Base-by-base conservation (phyloP, 116 monocot species). In the Phalaenopsis hybrid region DNA sequence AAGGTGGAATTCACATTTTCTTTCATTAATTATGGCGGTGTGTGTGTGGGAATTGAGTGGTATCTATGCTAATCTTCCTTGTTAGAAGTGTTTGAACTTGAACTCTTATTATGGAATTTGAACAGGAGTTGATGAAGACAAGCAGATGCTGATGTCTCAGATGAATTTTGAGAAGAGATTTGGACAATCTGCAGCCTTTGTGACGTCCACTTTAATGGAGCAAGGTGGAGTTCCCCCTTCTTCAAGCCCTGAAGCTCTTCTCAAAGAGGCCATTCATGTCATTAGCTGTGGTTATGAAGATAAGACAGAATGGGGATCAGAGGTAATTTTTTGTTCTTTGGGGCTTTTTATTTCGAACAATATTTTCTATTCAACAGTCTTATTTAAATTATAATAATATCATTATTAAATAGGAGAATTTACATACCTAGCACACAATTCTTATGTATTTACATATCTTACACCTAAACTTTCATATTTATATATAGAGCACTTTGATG, bases 271-370 rank as follows among this genome's bases (percentile, higher is more conserved):
- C 81, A 94, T 98, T 77, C 95, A 98, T 80, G 98, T 98, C 84
- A 94, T 98, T 82, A 98, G 98, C 81, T 98, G 98, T 34, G 98
- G 93, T 43, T 98, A 98, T 13, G 98, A 98, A 73, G 98, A 98
- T 80, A 95, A 95, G 84, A 98, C 90, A 21, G 98, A 98, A 20
- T 98, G 98, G 98, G 98, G 98, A 51, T 44, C 74, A 41, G 98
- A 98, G 55, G 55, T 55, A 55, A 55, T 55, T 15, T 55, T 55
- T 52, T 10, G 3, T 0, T 37, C 28, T 28, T 28, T 28, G 28
- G 12, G 37, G 3, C 37, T 37, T 37, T 37, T 37, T 37, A 3
- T 37, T 37, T 37, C 37, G 37, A 37, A 37, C 37, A 37, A 0
- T 37, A 37, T 37, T 37, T 37, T 37, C 37, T 37, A 37, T 37